These are phyloP conservation scores for Limnomonas spitsbergensis DNA, from an alignment of 139 green algal species.

Conservation along the genomic window DNA sequence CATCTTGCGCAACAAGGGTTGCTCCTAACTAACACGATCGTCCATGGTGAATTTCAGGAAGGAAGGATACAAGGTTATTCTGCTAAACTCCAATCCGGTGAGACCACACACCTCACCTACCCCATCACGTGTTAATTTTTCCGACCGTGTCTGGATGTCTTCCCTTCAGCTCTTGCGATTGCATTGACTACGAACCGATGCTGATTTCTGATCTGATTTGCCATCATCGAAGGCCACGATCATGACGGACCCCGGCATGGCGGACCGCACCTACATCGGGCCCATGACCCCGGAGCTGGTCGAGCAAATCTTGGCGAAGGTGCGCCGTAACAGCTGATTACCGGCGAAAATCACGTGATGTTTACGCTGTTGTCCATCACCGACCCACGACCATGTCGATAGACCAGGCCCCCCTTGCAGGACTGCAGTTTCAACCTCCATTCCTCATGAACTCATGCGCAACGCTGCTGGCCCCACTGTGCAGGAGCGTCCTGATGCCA, in stretches of 20 bases:
- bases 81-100: slow-evolving; percentile 97
- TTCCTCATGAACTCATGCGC: too few relatives aligned
- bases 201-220: background rate
- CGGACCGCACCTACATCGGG: slow-evolving; percentile 94
- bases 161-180: too few relatives aligned
- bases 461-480: too few relatives aligned
- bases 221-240: slow-evolving; percentile 98
- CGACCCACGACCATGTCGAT: too few relatives aligned
- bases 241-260: slow-evolving; percentile 98
- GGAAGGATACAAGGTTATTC: slow-evolving; percentile 93
- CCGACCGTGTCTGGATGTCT: too few relatives aligned
- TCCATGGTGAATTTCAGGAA: slow-evolving; percentile 10
- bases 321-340: slow-evolving; percentile 17
- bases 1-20: slow-evolving; percentile 1
- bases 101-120: too few relatives aligned
- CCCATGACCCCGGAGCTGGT: slow-evolving; percentile 94
- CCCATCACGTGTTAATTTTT: too few relatives aligned
- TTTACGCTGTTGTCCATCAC: too few relatives aligned
- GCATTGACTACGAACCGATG: background rate
- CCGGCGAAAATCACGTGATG: background rate
- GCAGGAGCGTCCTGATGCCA: slow-evolving; percentile 91
- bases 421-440: too few relatives aligned
- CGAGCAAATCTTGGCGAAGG: slow-evolving; percentile 81
- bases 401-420: too few relatives aligned
- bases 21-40: too few relatives aligned